Percentiles rank a stretch among this genome's conserved stretches.
Conservation (phyloP, 2,329 filamentous ascomycete genomes). For the Colletotrichum tanaceti region DNA sequence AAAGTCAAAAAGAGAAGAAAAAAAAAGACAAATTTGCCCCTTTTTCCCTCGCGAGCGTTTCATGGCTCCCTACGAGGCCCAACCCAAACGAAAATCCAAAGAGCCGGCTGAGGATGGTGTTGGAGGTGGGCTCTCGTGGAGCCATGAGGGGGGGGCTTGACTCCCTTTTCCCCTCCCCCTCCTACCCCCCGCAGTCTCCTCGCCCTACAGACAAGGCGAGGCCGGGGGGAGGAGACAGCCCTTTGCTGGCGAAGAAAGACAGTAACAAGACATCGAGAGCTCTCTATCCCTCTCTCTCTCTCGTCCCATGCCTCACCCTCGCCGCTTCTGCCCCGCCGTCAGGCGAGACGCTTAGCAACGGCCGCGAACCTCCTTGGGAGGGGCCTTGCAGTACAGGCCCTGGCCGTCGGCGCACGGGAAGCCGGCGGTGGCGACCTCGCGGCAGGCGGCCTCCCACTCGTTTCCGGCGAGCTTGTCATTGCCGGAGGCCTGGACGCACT, state of each 20-base stretch:
- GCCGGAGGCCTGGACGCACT: conserved; percentile 36
- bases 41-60: background rate
- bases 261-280: background rate
- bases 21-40: background rate
- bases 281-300: background rate
- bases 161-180: background rate
- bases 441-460: conserved; percentile 41
- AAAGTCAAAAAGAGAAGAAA: no score
- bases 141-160: conserved; percentile 17
- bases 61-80: conserved; percentile 10
- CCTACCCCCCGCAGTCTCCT: no score
- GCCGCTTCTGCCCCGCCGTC: background rate
- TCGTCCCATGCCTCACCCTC: no score
- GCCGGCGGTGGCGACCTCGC: conserved; percentile 38
- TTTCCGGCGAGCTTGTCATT: conserved; percentile 40
- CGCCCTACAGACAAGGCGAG: conserved; percentile 18
- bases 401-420: conserved; percentile 42
- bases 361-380: conserved; percentile 32
- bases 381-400: conserved; percentile 42
- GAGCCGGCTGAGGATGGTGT: conserved; percentile 24
- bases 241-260: background rate
- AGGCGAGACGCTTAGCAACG: conserved; percentile 33
- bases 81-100: conserved; percentile 22
- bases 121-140: conserved; percentile 7
- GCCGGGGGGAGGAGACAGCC: background rate